A percentile compares a stretch with the other conserved stretches of the same genome.
Conservation (phyloP, 345 rosid genomes). For the Jatropha curcas region DNA sequence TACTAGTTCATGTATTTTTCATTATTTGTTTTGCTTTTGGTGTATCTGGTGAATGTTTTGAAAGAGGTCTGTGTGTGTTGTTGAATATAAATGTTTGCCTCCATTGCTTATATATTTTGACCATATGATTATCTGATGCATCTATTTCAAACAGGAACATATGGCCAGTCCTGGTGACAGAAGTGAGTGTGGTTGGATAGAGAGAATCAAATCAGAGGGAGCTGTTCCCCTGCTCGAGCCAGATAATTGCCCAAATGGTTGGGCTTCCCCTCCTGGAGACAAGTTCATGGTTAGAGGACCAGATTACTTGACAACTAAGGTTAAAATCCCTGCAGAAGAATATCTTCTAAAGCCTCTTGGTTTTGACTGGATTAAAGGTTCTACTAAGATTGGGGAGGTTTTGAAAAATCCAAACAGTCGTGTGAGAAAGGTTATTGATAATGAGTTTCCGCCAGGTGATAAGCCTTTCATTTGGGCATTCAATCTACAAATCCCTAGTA, state of each 20-base stretch:
- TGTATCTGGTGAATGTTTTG: background rate
- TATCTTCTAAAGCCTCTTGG: slow-evolving; percentile 80
- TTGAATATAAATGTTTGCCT: background rate
- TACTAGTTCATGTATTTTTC: background rate
- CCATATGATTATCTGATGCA: slow-evolving; percentile 10
- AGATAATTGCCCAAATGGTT: slow-evolving; percentile 62
- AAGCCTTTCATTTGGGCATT: slow-evolving; percentile 97
- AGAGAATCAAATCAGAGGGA: slow-evolving; percentile 72
- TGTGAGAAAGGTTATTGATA: slow-evolving; percentile 60
- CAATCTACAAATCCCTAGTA: slow-evolving; percentile 85
- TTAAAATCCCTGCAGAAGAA: slow-evolving; percentile 72
- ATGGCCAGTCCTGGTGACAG: slow-evolving; percentile 48
- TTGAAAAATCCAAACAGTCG: slow-evolving; percentile 54
- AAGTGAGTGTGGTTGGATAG: slow-evolving; percentile 65
- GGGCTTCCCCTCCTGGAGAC: slow-evolving; percentile 84
- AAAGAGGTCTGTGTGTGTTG: background rate
- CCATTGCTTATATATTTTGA: background rate
- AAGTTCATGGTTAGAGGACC: slow-evolving; percentile 90
- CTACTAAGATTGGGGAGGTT: slow-evolving; percentile 58
- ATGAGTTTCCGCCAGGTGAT: slow-evolving; percentile 49
- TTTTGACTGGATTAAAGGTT: slow-evolving; percentile 86
- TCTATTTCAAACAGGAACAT: slow-evolving; percentile 20
- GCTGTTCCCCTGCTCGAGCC: slow-evolving; percentile 71
- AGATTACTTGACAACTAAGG: slow-evolving; percentile 61
- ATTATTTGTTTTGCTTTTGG: background rate